Conservation (phyloP, 306 rosid species). For the Lotus japonicus region DNA sequence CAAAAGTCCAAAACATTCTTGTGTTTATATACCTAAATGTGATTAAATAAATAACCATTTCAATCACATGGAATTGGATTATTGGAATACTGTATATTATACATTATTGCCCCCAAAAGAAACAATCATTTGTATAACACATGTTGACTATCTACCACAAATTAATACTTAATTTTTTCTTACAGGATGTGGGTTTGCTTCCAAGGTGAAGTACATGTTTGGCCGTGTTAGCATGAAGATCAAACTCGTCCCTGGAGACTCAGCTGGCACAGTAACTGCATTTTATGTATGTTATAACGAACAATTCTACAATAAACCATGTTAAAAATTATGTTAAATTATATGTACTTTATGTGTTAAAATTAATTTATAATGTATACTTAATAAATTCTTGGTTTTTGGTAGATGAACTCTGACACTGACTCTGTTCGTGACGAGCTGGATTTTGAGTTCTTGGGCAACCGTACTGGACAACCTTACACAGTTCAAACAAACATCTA, state of each 20-base stretch:
- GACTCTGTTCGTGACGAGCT: conserved; percentile 65
- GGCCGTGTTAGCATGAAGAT: conserved; percentile 97
- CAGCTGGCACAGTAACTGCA: conserved; percentile 96
- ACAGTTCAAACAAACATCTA: conserved; percentile 91
- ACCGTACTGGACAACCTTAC: conserved; percentile 78
- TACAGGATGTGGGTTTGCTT: conserved; percentile 88
- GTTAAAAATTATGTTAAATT: too few relatives aligned
- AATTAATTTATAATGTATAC: too few relatives aligned
- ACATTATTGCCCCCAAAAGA: too few relatives aligned
- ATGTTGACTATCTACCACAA: neutral
- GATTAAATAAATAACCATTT: too few relatives aligned
- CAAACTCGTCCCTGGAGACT: conserved; percentile 86
- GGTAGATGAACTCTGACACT: conserved; percentile 68
- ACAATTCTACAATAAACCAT: too few relatives aligned
- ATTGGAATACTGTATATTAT: too few relatives aligned
- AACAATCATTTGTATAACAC: neutral
- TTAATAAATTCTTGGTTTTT: neutral
- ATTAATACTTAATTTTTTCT: neutral
- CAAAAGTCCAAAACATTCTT: too few relatives aligned
- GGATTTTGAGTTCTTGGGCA: conserved; percentile 94
- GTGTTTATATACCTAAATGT: too few relatives aligned
- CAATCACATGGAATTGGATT: too few relatives aligned
- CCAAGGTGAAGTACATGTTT: conserved; percentile 60
- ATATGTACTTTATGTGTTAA: too few relatives aligned
- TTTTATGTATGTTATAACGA: conserved; percentile 61